phyloP scores from a whole-genome alignment of 148 eudicot genomes.

The Linanthus parryae region DNA sequence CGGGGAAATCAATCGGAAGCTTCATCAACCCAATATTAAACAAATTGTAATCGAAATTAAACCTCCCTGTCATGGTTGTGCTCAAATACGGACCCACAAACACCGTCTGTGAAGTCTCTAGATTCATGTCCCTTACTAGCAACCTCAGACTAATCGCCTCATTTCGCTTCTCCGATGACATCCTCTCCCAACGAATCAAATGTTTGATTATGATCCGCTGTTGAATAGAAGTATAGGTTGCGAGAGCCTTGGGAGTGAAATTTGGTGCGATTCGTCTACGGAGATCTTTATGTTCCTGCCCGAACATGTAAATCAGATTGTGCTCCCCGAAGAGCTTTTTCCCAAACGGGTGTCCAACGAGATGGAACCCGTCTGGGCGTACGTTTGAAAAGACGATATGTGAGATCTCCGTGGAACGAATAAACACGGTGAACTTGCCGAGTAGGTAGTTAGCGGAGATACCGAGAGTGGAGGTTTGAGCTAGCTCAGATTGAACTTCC shows the following conservation, averaged over 20 bases:
- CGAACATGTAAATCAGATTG: conserved; percentile 71
- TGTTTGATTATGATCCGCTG: conserved; percentile 47
- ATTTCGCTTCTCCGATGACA: background rate
- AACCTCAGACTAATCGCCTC: conserved; percentile 38
- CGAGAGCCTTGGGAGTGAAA: conserved; percentile 65
- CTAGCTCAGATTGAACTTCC: conserved; percentile 55
- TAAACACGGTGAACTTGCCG: conserved; percentile 51
- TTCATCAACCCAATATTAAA: conserved; percentile 72
- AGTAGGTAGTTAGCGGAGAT: conserved; percentile 63
- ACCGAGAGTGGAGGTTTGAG: conserved; percentile 45
- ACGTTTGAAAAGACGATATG: conserved; percentile 67
- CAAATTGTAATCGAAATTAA: conserved; percentile 48
- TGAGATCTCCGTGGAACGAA: conserved; percentile 51
- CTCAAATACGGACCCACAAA: conserved; percentile 64
- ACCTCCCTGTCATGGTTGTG: conserved; percentile 24
- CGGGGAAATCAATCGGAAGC: conserved; percentile 72
- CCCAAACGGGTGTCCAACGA: conserved; percentile 85
- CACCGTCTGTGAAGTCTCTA: conserved; percentile 83
- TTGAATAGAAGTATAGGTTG: conserved; percentile 49
- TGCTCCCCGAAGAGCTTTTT: conserved; percentile 76
- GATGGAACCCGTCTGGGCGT: conserved; percentile 71
- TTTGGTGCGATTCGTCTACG: conserved; percentile 76
- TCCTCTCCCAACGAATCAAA: conserved; percentile 21
- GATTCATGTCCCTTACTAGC: conserved; percentile 66
- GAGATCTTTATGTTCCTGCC: conserved; percentile 75